Percentiles rank a stretch among this genome's conserved stretches.
phyloP scores from a whole-genome alignment of 1,284 basidiomycete genomes.

The Tremellales sp. region DNA sequence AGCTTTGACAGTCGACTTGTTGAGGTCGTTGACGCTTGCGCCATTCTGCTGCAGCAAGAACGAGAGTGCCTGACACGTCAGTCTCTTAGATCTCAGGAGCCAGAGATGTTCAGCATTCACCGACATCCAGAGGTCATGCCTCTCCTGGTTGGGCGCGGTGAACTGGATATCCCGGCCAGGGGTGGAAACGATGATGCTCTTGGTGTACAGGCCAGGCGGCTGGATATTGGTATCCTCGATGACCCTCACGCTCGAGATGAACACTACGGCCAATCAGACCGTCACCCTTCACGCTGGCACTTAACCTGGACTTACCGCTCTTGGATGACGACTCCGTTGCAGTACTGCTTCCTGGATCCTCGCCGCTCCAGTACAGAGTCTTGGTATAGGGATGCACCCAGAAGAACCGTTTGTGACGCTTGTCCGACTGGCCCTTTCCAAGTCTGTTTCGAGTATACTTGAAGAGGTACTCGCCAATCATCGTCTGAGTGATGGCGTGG shows the following conservation, averaged over 20 bases:
- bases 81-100: too few relatives aligned
- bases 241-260: conserved; percentile 84
- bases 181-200: conserved; percentile 89
- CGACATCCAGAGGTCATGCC: conserved; percentile 94
- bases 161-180: conserved; percentile 96
- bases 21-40: conserved; percentile 11
- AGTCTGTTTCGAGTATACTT: conserved; percentile 94
- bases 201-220: conserved; percentile 86
- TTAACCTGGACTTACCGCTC: conserved; percentile 66
- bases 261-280: conserved; percentile 64
- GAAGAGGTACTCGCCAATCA: conserved; percentile 98
- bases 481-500: conserved; percentile 97
- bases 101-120: conserved; percentile 51
- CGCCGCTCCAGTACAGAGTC: conserved; percentile 94
- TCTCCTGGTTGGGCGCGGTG: conserved; percentile 86
- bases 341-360: conserved; percentile 82
- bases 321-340: conserved; percentile 91
- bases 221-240: conserved; percentile 89
- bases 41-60: conserved; percentile 37
- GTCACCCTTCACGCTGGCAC: conserved; percentile 14
- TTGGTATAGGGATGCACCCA: conserved; percentile 99
- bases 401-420: conserved; percentile 92
- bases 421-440: conserved; percentile 84
- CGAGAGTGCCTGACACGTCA: conserved; percentile 25
- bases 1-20: conserved; percentile 14